A percentile compares a stretch with the other conserved stretches of the same genome.
Conservation (phyloP, 169 alveolate genomes). For the Eimeria falciformis region DNA sequence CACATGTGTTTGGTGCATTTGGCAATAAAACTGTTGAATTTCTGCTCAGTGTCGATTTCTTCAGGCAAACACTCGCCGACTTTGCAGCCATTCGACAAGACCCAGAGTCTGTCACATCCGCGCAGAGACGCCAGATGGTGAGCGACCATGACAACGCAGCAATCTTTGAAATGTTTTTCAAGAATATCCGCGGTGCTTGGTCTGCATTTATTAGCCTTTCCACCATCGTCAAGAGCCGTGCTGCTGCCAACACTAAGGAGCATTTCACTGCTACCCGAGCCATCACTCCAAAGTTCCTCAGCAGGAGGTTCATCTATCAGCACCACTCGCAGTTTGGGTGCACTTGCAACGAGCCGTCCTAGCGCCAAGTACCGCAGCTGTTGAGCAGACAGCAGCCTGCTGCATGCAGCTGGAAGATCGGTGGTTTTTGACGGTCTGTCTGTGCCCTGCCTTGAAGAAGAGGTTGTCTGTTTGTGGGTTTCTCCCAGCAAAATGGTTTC, state of each 20-base stretch:
- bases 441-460: background rate
- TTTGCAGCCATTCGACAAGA: constrained; percentile 54
- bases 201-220: background rate
- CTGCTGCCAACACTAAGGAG: background rate
- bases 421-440: background rate
- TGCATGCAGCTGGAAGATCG: background rate
- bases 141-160: constrained; percentile 68
- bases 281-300: constrained; percentile 73
- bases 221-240: background rate
- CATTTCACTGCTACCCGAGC: background rate
- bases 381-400: constrained; percentile 57
- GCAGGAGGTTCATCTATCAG: constrained; percentile 85
- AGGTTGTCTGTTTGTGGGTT: background rate
- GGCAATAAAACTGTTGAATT: background rate
- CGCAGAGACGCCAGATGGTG: constrained; percentile 61
- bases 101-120: constrained; percentile 70
- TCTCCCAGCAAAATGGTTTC: constrained; percentile 24
- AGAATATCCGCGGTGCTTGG: constrained; percentile 36
- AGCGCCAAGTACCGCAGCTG: constrained; percentile 81
- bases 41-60: constrained; percentile 39
- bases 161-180: constrained; percentile 1
- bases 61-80: constrained; percentile 64
- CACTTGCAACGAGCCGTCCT: constrained; percentile 78
- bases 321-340: constrained; percentile 78
- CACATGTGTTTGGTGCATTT: constrained; percentile 1